Conservation (phyloP, 352 stramenopile genomes). For the Pythium aristosporum region DNA sequence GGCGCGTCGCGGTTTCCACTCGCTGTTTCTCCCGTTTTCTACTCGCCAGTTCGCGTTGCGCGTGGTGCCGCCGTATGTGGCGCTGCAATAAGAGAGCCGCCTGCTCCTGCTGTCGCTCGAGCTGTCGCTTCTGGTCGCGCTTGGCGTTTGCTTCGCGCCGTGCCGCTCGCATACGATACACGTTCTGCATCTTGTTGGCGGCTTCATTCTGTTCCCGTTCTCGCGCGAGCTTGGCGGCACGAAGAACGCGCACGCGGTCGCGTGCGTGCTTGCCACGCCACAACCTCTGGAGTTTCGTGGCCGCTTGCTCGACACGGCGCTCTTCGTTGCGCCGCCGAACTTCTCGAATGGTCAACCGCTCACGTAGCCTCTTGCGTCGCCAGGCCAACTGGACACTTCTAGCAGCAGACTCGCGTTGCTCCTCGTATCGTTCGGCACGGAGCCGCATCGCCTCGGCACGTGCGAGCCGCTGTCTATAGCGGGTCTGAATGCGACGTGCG, state of each 20-base stretch:
- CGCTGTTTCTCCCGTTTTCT: slow-evolving; percentile 29
- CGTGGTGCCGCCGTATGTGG: slow-evolving; percentile 38
- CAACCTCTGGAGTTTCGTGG: slow-evolving; percentile 67
- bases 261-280: slow-evolving; percentile 63
- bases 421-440: slow-evolving; percentile 17
- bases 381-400: slow-evolving; percentile 45
- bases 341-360: slow-evolving; percentile 30
- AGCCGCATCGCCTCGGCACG: slow-evolving; percentile 13
- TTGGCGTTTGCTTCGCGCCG: slow-evolving; percentile 36
- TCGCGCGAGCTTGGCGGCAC: slow-evolving; percentile 29
- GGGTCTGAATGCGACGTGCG: slow-evolving; percentile 52
- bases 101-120: slow-evolving; percentile 33
- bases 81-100: slow-evolving; percentile 47
- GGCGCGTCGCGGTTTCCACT: slow-evolving; percentile 33
- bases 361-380: slow-evolving; percentile 40
- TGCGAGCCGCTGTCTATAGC: slow-evolving; percentile 41
- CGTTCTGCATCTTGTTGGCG: slow-evolving; percentile 59
- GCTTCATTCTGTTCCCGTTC: slow-evolving; percentile 44
- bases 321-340: slow-evolving; percentile 9
- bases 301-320: slow-evolving; percentile 27
- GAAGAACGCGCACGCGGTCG: slow-evolving; percentile 27
- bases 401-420: slow-evolving; percentile 30
- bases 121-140: slow-evolving; percentile 36
- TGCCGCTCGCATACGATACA: slow-evolving; percentile 49
- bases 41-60: slow-evolving; percentile 36